These are phyloP conservation scores for Fusarium nurragi DNA, from an alignment of 2,329 filamentous ascomycete species.

Conservation along the genomic window DNA sequence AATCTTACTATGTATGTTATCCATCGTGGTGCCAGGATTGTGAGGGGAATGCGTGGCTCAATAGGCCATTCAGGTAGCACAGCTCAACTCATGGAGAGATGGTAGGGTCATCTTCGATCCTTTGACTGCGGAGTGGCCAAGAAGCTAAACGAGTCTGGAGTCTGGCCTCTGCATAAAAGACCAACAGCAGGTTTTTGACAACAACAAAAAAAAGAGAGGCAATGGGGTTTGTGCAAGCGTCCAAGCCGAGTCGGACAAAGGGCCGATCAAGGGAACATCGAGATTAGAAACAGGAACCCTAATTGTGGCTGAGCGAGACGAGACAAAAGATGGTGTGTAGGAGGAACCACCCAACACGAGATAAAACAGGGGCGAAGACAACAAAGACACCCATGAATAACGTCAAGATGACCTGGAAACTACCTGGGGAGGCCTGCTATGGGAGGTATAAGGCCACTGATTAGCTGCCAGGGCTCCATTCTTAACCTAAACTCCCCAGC, in stretches of 20 bases:
- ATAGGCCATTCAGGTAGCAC: background rate
- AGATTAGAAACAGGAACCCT: constrained; percentile 21
- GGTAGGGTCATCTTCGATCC: background rate
- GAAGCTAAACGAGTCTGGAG: constrained; percentile 13
- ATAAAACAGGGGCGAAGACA: constrained; percentile 33
- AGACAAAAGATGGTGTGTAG: constrained; percentile 43
- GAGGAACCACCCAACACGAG: constrained; percentile 49
- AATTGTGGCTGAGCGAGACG: constrained; percentile 33
- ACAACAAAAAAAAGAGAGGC: background rate
- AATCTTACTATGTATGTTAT: background rate
- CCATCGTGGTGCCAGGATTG: background rate
- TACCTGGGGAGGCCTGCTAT: constrained; percentile 2
- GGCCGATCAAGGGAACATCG: constrained; percentile 33
- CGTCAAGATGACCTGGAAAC: constrained; percentile 33
- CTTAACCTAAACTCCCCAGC: constrained; percentile 5
- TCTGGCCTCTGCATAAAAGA: constrained; percentile 4
- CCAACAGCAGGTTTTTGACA: constrained; percentile 15
- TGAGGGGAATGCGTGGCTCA: background rate
- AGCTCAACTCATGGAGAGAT: background rate
- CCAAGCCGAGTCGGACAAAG: constrained; percentile 15
- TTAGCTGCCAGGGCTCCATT: constrained; percentile 10
- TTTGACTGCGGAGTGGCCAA: constrained; percentile 17
- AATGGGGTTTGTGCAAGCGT: constrained; percentile 20
- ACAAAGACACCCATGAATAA: constrained; percentile 5
- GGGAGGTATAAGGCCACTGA: background rate